A percentile compares a stretch with the other conserved stretches of the same genome.
phyloP scores from a whole-genome alignment of 768 basidiomycete species.

The Lepiota venenata region DNA sequence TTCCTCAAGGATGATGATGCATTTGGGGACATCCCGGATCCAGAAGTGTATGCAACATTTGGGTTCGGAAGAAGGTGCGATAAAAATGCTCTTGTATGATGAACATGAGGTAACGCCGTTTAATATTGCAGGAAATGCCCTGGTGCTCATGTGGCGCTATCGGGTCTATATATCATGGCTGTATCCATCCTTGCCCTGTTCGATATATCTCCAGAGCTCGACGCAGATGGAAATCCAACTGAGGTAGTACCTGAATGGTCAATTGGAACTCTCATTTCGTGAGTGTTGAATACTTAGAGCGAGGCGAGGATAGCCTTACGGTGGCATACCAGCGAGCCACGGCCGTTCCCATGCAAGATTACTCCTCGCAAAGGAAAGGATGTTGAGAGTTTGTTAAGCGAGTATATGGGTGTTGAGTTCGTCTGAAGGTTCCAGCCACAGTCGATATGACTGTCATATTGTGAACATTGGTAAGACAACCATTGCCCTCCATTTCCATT shows the following conservation, averaged over 20 bases:
- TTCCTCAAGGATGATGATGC: conserved; percentile 18
- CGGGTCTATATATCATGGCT: conserved; percentile 14
- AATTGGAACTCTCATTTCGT: not conserved
- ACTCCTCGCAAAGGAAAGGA: not conserved
- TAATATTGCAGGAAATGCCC: conserved; percentile 16
- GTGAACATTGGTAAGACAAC: too few species aligned
- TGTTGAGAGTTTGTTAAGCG: not conserved
- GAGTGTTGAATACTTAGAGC: not conserved
- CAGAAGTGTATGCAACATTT: conserved; percentile 21
- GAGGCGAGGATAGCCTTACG: not conserved
- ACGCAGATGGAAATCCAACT: conserved; percentile 15
- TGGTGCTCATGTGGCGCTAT: conserved; percentile 17
- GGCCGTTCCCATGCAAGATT: not conserved
- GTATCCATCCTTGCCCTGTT: conserved; percentile 17
- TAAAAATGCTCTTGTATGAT: not conserved
- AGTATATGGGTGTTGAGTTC: not conserved
- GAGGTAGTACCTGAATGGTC: conserved; percentile 8
- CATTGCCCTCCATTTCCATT: too few species aligned
- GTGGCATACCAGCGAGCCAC: not conserved
- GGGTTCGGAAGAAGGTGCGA: conserved; percentile 26
- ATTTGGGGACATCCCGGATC: conserved; percentile 18
- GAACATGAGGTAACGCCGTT: not conserved
- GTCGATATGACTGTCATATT: too few species aligned
- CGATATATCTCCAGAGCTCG: conserved; percentile 15
- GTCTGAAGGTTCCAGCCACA: too few species aligned